Percentiles rank a stretch among this genome's conserved stretches.
Conservation (phyloP, 2,329 filamentous ascomycete species). For the Trichophyton schoenleinii region DNA sequence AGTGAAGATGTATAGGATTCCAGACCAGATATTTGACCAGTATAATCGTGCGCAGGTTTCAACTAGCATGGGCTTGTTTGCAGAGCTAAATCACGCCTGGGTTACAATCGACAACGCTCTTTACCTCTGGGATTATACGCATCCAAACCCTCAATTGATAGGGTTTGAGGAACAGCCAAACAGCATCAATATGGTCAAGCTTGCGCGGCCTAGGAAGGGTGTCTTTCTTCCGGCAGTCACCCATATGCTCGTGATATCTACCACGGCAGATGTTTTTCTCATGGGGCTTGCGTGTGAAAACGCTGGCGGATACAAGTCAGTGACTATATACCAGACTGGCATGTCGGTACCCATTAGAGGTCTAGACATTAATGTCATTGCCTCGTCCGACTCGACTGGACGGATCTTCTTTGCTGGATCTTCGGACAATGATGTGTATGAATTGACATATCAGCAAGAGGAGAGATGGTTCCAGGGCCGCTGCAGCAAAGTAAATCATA, state of each 20-base stretch:
- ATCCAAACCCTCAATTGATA: conserved; percentile 78
- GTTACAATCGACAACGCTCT: conserved; percentile 89
- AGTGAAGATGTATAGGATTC: conserved; percentile 74
- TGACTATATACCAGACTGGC: conserved; percentile 76
- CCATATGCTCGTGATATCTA: conserved; percentile 80
- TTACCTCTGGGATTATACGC: conserved; percentile 95
- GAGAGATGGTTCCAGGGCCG: conserved; percentile 91
- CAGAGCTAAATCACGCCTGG: conserved; percentile 90
- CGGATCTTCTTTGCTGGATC: conserved; percentile 86
- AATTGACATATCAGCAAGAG: conserved; percentile 92
- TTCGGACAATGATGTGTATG: conserved; percentile 75
- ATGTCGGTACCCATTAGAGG: conserved; percentile 70
- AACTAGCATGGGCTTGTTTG: conserved; percentile 91
- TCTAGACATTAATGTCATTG: conserved; percentile 63
- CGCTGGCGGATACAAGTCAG: conserved; percentile 53
- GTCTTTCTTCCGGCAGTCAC: conserved; percentile 82
- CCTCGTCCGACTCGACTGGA: conserved; percentile 62
- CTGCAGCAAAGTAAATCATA: conserved; percentile 82
- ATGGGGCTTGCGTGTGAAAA: conserved; percentile 65
- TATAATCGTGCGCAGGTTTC: conserved; percentile 77
- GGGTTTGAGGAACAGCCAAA: conserved; percentile 83
- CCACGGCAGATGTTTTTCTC: conserved; percentile 68
- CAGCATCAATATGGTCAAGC: conserved; percentile 79
- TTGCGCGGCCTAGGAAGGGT: conserved; percentile 70
- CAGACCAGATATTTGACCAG: conserved; percentile 82